Evolutionary conservation across 2,329 filamentous ascomycete species (phyloP), one percentile per base, ranked within the genome.

Genomic region (Curvularia hawaiiensis): DNA sequence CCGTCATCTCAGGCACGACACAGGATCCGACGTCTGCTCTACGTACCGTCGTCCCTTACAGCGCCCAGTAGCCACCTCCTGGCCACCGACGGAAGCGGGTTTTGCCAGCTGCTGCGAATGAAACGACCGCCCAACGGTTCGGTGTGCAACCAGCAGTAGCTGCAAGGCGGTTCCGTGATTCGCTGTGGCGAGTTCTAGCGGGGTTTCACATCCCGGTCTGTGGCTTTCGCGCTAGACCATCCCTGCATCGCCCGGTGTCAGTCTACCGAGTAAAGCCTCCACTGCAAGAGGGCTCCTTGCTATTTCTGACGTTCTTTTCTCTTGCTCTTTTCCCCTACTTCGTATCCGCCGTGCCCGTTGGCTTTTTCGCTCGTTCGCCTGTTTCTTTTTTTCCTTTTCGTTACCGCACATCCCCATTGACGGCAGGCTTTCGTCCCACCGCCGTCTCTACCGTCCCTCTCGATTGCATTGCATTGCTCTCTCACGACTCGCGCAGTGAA

Each of bases 401-500:
- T 44, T 28, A 20, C 35, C 48, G 56, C 28, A 22, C 55, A 49
- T 59, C 56, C 56, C 63, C 58, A 50, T 26, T 56, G 59, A 67
- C 70, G 67, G 71, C 71, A 62, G 70, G 70, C 67, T 69, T 65
- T 67, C 64, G 69, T 67, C 67, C 66, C 65, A 65, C 69, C 54
- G 62, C 69, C 64, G 61, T 68, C 65, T 45, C 59, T 66, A 56
- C 50, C 44, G 30, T 51, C 47, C 53, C 54, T 60, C 54, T 56
- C 4, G 35, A 61, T 56, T 56, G 18, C 48, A 60, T 58, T 54
- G 60, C 63, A 64, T 55, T 56, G 18, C 48, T 60, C 56, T 59
- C 44, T 58, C 51, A 49, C 55, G 43, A 58, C 54, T 57, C 56
- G 28, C 55, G 49, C 35, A 59, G 41, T 51, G 38, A 54, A 63